These are phyloP conservation scores for Mentha longifolia DNA, from an alignment of 257 asterid species.

Conservation along the genomic window DNA sequence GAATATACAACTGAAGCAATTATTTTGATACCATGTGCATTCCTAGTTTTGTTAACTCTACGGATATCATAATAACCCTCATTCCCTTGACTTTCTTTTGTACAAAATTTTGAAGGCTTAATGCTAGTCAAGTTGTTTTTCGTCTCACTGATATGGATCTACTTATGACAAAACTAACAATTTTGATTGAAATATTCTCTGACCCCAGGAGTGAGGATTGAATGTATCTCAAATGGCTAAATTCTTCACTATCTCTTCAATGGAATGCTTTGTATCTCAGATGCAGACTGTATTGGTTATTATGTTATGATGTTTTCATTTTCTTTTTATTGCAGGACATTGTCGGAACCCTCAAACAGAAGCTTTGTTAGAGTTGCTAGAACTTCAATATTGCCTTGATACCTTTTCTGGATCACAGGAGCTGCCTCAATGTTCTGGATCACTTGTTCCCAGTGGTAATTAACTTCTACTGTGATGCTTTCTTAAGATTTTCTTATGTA, in stretches of 20 bases:
- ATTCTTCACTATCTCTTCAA: too few relatives aligned
- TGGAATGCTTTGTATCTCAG: neutral
- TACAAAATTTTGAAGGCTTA: neutral
- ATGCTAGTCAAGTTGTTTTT: conserved; percentile 1
- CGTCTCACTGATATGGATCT: neutral
- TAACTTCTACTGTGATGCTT: neutral
- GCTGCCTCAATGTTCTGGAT: conserved; percentile 46
- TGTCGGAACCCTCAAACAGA: conserved; percentile 84
- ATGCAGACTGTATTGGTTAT: conserved; percentile 1
- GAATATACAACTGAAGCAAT: conserved; percentile 3
- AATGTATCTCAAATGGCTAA: too few relatives aligned
- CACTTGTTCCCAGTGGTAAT: conserved; percentile 49
- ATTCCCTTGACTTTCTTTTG: neutral
- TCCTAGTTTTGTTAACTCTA: neutral
- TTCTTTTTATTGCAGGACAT: conserved; percentile 53
- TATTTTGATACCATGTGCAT: conserved; percentile 3
- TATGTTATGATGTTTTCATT: conserved; percentile 21
- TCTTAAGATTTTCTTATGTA: neutral
- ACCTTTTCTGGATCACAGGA: conserved; percentile 35
- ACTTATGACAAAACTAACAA: neutral
- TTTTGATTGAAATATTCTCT: neutral
- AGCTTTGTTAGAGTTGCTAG: conserved; percentile 74
- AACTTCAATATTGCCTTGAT: conserved; percentile 72
- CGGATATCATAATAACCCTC: neutral
- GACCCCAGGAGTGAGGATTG: too few relatives aligned